A percentile compares a stretch with the other conserved stretches of the same genome.
Conservation (phyloP, 2,329 filamentous ascomycete species). For the Monascus ruber region DNA sequence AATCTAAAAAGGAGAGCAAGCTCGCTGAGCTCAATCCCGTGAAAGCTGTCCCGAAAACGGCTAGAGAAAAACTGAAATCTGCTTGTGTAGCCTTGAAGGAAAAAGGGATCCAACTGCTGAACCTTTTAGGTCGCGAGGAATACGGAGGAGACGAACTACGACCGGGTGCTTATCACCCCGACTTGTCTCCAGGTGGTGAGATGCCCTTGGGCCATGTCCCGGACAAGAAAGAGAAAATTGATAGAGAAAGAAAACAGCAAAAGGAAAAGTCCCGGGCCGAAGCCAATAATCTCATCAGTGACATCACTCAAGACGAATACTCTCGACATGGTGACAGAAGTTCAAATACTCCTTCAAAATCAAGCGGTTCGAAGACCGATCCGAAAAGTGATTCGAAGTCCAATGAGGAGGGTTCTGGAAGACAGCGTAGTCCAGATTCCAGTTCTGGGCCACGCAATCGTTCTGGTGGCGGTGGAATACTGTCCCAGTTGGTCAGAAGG, state of each 20-base stretch:
- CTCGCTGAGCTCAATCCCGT: background rate
- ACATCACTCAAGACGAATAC: conserved; percentile 18
- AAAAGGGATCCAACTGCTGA: conserved; percentile 6
- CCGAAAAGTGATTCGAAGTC: conserved; percentile 1
- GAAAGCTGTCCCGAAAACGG: background rate
- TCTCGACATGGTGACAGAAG: conserved; percentile 7
- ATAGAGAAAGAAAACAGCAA: conserved; percentile 14
- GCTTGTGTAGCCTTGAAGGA: conserved; percentile 3
- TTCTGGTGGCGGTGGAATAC: conserved; percentile 18
- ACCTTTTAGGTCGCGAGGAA: conserved; percentile 12
- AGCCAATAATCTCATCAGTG: conserved; percentile 21
- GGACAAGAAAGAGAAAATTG: conserved; percentile 19
- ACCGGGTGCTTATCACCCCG: conserved; percentile 12
- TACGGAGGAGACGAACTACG: conserved; percentile 15
- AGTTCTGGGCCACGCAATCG: conserved; percentile 11
- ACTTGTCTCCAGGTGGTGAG: conserved; percentile 16
- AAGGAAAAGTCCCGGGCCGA: conserved; percentile 16
- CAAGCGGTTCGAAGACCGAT: conserved; percentile 3
- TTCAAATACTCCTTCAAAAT: conserved; percentile 1
- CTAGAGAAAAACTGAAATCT: conserved; percentile 1
- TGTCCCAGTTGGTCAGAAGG: conserved; percentile 21
- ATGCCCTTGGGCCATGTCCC: conserved; percentile 16
- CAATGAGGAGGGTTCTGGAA: conserved; percentile 3
- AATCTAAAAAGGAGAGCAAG: background rate
- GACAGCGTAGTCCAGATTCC: conserved; percentile 3